These are phyloP conservation scores for Chlamydomonas applanata DNA, from an alignment of 139 green algal species.

Conservation along the genomic window DNA sequence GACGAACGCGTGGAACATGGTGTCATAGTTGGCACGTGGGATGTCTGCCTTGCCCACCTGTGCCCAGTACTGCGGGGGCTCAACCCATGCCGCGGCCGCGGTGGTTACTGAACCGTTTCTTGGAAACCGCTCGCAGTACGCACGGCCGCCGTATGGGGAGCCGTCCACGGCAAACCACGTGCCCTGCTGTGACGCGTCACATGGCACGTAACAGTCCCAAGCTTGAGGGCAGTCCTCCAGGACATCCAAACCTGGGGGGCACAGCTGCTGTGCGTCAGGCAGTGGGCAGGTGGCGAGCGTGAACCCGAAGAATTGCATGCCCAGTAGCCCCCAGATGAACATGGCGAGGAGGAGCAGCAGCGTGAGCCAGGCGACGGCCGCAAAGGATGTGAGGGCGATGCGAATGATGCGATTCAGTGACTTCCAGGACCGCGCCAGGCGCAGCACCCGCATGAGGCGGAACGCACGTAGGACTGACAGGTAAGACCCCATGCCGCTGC, in stretches of 20 bases:
- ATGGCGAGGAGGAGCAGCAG: slow-evolving; percentile 70
- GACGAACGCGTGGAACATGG: slow-evolving; percentile 15
- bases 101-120: neutral
- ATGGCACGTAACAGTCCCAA: slow-evolving; percentile 12
- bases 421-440: slow-evolving; percentile 58
- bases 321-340: slow-evolving; percentile 67
- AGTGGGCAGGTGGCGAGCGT: slow-evolving; percentile 8
- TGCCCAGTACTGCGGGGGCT: neutral
- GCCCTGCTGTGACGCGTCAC: neutral
- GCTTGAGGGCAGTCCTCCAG: neutral
- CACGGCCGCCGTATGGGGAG: slow-evolving; percentile 11
- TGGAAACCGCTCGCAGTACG: slow-evolving; percentile 13
- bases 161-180: slow-evolving; percentile 5
- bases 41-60: slow-evolving; percentile 17
- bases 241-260: slow-evolving; percentile 4
- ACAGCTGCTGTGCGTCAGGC: neutral
- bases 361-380: slow-evolving; percentile 55
- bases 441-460: slow-evolving; percentile 73
- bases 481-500: neutral
- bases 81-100: no score
- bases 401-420: slow-evolving; percentile 69
- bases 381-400: slow-evolving; percentile 56
- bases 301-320: slow-evolving; percentile 45
- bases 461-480: slow-evolving; percentile 68
- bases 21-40: slow-evolving; percentile 20